Evolutionary conservation across 2,329 filamentous ascomycete genomes (phyloP).

Genomic region (Aspergillus sp.): DNA sequence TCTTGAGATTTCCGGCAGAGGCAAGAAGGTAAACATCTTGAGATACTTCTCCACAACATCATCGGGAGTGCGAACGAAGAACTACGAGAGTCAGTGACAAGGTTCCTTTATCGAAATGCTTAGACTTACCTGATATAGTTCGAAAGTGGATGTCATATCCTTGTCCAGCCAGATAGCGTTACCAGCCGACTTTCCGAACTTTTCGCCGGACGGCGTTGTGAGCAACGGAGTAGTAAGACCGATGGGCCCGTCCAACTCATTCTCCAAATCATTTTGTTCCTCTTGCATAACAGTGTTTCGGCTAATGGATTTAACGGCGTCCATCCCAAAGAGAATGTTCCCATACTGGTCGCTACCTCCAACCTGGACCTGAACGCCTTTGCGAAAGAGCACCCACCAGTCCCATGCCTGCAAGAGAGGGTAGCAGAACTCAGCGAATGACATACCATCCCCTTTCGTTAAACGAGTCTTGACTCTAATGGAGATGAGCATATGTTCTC

Average conservation of each 20-base stretch:
- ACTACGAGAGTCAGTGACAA: conserved; percentile 57
- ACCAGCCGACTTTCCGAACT: conserved; percentile 93
- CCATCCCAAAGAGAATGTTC: conserved; percentile 90
- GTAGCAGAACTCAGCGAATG: conserved; percentile 90
- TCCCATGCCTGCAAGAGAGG: conserved; percentile 95
- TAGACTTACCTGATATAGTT: conserved; percentile 71
- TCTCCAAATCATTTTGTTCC: conserved; percentile 40
- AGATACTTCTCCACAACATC: conserved; percentile 79
- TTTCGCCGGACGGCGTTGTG: conserved; percentile 81
- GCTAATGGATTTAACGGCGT: conserved; percentile 77
- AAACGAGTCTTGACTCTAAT: conserved; percentile 77
- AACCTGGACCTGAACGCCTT: conserved; percentile 79
- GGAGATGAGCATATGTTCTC: background rate
- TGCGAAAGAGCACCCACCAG: conserved; percentile 85
- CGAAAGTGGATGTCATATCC: conserved; percentile 78
- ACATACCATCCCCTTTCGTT: conserved; percentile 88
- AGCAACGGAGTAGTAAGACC: conserved; percentile 91
- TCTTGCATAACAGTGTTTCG: conserved; percentile 48
- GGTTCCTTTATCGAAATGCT: background rate
- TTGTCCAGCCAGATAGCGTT: conserved; percentile 93
- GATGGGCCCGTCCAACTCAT: conserved; percentile 60
- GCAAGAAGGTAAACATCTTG: conserved; percentile 88
- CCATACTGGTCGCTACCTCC: conserved; percentile 96
- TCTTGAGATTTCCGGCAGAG: conserved; percentile 67
- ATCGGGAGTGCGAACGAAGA: conserved; percentile 83